Conservation (phyloP, 192 early-diverging fungal genomes). For the Linnemannia exigua region DNA sequence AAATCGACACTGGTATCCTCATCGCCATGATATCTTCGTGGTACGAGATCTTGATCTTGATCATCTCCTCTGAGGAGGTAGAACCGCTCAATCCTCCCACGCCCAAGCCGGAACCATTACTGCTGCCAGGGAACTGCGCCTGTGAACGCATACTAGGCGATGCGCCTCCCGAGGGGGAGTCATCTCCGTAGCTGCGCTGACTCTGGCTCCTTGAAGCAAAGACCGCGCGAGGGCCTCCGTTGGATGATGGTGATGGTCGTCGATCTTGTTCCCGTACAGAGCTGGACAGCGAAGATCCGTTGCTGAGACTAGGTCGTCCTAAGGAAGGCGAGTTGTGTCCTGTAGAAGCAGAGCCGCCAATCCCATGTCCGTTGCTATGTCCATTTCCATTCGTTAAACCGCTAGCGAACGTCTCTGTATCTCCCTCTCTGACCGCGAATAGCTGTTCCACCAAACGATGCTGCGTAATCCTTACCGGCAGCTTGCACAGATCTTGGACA, state of each 20-base stretch:
- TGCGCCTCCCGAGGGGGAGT: constrained; percentile 7
- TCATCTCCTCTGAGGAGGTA: constrained; percentile 30
- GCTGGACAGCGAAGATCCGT: not conserved
- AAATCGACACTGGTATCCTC: constrained; percentile 69
- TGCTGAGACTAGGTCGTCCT: constrained; percentile 15
- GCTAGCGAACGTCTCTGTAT: constrained; percentile 67
- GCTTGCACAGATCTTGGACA: constrained; percentile 70
- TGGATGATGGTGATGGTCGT: constrained; percentile 26
- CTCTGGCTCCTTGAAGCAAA: constrained; percentile 11
- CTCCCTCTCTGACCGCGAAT: constrained; percentile 70
- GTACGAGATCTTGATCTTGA: constrained; percentile 82
- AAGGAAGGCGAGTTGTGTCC: constrained; percentile 13
- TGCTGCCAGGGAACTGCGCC: not conserved
- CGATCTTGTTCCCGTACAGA: constrained; percentile 9
- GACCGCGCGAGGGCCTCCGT: not conserved
- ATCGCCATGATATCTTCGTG: constrained; percentile 82
- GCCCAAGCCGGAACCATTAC: not conserved
- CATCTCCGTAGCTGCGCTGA: constrained; percentile 26
- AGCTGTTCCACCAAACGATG: constrained; percentile 62
- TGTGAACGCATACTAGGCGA: constrained; percentile 40
- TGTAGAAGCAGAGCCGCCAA: not conserved
- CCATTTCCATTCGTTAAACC: constrained; percentile 8
- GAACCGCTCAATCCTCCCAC: constrained; percentile 7
- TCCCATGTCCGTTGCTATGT: not conserved
- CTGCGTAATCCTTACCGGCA: constrained; percentile 71